phyloP scores from a whole-genome alignment of 202 grass and related monocot genomes.

The Miscanthus sacchariflorus region DNA sequence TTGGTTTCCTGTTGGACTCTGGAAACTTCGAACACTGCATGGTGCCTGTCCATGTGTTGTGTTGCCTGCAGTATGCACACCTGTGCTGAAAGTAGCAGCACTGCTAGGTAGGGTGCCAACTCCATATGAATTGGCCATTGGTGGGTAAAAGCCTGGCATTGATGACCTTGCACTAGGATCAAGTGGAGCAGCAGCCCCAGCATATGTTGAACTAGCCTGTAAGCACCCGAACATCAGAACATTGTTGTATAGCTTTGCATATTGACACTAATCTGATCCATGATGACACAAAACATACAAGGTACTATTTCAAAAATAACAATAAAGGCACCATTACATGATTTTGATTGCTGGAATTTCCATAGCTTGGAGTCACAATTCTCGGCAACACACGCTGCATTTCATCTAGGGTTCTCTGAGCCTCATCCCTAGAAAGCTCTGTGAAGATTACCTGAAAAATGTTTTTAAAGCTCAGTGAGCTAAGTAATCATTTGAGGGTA shows the following conservation, averaged over 20 bases:
- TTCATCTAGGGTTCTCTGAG: conserved; percentile 58
- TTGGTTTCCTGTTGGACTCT: conserved; percentile 26
- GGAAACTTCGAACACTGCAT: conserved; percentile 30
- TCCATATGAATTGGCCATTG: conserved; percentile 27
- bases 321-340: conserved; percentile 40
- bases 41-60: conserved; percentile 25
- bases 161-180: conserved; percentile 24
- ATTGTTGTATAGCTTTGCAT: not conserved
- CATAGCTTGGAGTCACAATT: conserved; percentile 38
- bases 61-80: not conserved
- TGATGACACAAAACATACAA: conserved; percentile 3
- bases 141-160: conserved; percentile 18
- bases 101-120: not conserved
- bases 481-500: not conserved
- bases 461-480: conserved; percentile 20
- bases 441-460: conserved; percentile 61
- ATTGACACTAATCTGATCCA: conserved; percentile 10
- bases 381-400: conserved; percentile 49
- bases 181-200: conserved; percentile 27
- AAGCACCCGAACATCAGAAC: conserved; percentile 35
- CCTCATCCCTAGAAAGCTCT: conserved; percentile 69
- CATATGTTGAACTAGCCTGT: conserved; percentile 45
- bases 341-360: conserved; percentile 43
- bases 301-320: not conserved
- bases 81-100: conserved; percentile 25